Evolutionary conservation across 2,329 filamentous ascomycete genomes (phyloP), one percentile per base, ranked within the genome.

Genomic region (Aspergillus flavus): DNA sequence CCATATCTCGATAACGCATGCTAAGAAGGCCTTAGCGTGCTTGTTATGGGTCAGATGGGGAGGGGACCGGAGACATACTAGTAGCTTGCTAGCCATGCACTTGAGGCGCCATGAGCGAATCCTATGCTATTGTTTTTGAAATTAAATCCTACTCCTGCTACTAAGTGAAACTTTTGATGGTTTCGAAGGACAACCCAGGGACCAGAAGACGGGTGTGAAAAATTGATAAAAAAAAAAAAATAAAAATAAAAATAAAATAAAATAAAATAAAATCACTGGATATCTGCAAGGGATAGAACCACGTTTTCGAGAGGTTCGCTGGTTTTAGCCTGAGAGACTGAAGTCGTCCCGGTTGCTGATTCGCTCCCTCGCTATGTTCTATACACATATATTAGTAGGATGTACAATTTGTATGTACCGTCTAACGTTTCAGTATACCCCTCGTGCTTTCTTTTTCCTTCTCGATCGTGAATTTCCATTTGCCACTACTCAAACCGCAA

Each of bases 241-340:
- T 41, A 10, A 16, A 52, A 23, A 36, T 16, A 41, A 50, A 48
- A 12, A 21, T 21, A 21, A 39, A 34, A 23, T 12, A 52, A 52
- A 53, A 50, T 16, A 41, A 50, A 48, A 12, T 28, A 32, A 46
- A 6, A 34, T 21, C 26, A 50, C n/a, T 57, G 32, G 34, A 41
- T 10, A 54, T 48, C 60, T 43, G 48, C 60, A 62, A 58, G 48
- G 60, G 56, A 58, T 56, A 43, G 30, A 55, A 48, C 60, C 60
- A 62, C 60, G 60, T 62, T 62, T 53, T 62, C 58, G 60, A 62
- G 56, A 46, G 60, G 55, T 55, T 54, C 56, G 32, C 21, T 58
- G 12, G n/a, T 26, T 50, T 45, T 39, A 39, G n/a, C 6, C 6
- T 26, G 21, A 39, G 32, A 55, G 6, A 11, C 12, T 16, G 32